Evolutionary conservation across 768 basidiomycete species (phyloP).

Genomic region (Amanita rimosa): DNA sequence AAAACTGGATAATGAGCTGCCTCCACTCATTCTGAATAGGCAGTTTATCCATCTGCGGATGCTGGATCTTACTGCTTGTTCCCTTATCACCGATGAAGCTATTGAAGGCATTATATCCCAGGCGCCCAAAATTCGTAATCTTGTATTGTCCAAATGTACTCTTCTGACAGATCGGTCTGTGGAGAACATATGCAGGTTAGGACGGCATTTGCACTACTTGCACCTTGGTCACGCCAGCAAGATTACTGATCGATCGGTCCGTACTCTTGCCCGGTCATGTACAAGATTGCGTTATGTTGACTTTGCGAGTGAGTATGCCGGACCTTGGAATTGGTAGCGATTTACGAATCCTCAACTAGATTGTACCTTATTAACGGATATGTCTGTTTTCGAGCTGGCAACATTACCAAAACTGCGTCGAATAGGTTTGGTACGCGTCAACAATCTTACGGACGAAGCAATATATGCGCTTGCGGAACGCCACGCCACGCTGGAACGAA

Average conservation of each 20-base stretch:
- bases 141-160: conserved; percentile 79
- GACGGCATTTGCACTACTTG: conserved; percentile 89
- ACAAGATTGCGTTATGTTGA: conserved; percentile 91
- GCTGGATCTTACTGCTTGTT: conserved; percentile 86
- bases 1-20: conserved; percentile 35
- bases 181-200: conserved; percentile 74
- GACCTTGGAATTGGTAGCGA: not conserved
- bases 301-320: conserved; percentile 68
- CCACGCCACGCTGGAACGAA: conserved; percentile 81
- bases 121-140: conserved; percentile 74
- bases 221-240: conserved; percentile 87
- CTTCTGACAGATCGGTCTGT: conserved; percentile 74
- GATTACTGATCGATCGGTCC: conserved; percentile 86
- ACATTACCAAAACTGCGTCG: conserved; percentile 82
- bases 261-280: conserved; percentile 73
- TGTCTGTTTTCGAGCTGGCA: conserved; percentile 88
- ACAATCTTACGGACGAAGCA: conserved; percentile 88
- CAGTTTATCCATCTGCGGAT: conserved; percentile 81
- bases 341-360: conserved; percentile 33
- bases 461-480: conserved; percentile 82
- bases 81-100: conserved; percentile 70
- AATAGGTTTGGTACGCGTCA: conserved; percentile 90
- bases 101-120: conserved; percentile 74
- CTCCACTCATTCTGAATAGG: conserved; percentile 54
- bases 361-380: conserved; percentile 80